Conservation (phyloP, 345 rosid species). For the Lepidium africanum region DNA sequence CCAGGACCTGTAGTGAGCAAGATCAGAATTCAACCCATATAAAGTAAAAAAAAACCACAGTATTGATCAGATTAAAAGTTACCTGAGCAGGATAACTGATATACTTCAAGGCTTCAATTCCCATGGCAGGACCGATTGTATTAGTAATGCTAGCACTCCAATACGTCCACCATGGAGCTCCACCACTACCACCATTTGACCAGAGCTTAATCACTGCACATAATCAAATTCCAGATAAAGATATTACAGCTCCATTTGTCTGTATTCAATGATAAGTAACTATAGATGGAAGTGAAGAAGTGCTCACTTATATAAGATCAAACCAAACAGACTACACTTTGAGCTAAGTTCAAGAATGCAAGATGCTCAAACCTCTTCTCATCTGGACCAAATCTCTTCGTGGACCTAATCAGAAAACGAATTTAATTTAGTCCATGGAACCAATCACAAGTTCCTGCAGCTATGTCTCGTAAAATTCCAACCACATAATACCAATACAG, state of each 20-base stretch:
- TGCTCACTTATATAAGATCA: slow-evolving; percentile 92
- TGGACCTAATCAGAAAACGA: slow-evolving; percentile 42
- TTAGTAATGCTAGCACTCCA: slow-evolving; percentile 97
- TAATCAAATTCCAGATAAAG: background rate
- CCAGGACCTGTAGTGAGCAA: slow-evolving; percentile 57
- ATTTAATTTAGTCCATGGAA: background rate
- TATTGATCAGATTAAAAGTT: background rate
- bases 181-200: slow-evolving; percentile 51
- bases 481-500: background rate
- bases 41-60: background rate
- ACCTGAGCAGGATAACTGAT: slow-evolving; percentile 97
- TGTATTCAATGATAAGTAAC: background rate
- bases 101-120: slow-evolving; percentile 86
- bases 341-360: slow-evolving; percentile 86
- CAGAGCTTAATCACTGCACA: slow-evolving; percentile 81
- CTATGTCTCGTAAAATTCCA: background rate
- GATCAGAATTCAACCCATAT: background rate
- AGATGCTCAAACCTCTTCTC: slow-evolving; percentile 87
- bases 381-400: slow-evolving; percentile 79
- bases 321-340: slow-evolving; percentile 75
- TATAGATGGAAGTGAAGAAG: background rate
- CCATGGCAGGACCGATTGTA: slow-evolving; percentile 94
- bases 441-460: background rate
- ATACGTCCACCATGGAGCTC: slow-evolving; percentile 90
- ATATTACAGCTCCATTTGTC: background rate